A percentile compares a stretch with the other conserved stretches of the same genome.
Conservation (phyloP, 805 yeast genomes). For the Ascoidea rubescens region DNA sequence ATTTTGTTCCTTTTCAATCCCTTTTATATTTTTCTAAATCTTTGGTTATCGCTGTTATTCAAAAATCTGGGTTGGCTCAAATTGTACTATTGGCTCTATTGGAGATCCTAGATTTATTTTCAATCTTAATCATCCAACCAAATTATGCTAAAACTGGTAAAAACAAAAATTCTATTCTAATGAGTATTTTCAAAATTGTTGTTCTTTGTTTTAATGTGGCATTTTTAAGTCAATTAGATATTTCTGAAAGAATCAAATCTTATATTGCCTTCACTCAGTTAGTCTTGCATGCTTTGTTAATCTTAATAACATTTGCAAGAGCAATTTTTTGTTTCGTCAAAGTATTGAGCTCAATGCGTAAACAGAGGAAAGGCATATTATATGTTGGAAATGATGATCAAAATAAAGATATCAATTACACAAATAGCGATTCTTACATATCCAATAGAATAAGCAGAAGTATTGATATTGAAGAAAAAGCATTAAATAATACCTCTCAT, state of each 20-base stretch:
- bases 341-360: slow-evolving; percentile 1
- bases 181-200: slow-evolving; percentile 24
- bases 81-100: slow-evolving; percentile 23
- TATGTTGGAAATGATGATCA: neutral
- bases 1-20: slow-evolving; percentile 24
- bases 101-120: slow-evolving; percentile 19
- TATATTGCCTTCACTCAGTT: slow-evolving; percentile 30
- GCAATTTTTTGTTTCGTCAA: slow-evolving; percentile 2
- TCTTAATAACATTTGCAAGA: slow-evolving; percentile 11
- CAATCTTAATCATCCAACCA: slow-evolving; percentile 18
- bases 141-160: slow-evolving; percentile 17
- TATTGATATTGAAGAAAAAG: neutral
- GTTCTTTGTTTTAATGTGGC: slow-evolving; percentile 30
- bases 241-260: slow-evolving; percentile 25
- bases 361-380: neutral
- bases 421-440: neutral
- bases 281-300: slow-evolving; percentile 20
- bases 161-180: slow-evolving; percentile 18
- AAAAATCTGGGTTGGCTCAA: slow-evolving; percentile 29
- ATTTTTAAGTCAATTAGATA: slow-evolving; percentile 21
- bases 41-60: slow-evolving; percentile 30
- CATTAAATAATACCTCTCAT: neutral
- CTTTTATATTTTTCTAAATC: slow-evolving; percentile 21
- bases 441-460: neutral
- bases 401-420: neutral